phyloP scores from a whole-genome alignment of 164 flowering plant genomes.

The Magnolia officinalis region DNA sequence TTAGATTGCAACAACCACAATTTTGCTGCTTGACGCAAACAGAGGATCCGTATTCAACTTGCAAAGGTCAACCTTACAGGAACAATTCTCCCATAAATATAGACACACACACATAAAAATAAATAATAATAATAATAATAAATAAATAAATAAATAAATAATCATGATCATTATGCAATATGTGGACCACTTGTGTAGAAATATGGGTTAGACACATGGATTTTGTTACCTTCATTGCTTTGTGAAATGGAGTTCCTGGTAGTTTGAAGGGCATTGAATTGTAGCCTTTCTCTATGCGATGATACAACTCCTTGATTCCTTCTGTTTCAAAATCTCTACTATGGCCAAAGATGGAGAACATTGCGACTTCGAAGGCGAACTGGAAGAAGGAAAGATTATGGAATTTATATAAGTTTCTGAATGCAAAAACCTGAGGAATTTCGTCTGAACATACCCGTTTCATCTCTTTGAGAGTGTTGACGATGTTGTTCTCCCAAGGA shows the following conservation, averaged over 20 bases:
- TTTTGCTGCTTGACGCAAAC: no score
- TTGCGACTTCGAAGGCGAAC: constrained; percentile 83
- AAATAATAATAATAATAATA: no score
- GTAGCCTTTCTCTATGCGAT: constrained; percentile 68
- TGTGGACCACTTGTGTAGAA: not conserved
- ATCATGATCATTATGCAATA: no score
- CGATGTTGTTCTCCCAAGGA: constrained; percentile 43
- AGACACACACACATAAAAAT: no score
- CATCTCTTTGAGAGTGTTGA: constrained; percentile 47
- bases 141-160: no score
- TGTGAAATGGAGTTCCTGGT: constrained; percentile 66
- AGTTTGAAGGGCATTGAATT: constrained; percentile 83
- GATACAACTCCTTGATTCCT: constrained; percentile 50
- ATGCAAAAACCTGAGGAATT: not conserved
- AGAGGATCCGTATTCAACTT: no score
- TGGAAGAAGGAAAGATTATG: constrained; percentile 12
- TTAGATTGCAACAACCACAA: no score
- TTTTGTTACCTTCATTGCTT: constrained; percentile 62
- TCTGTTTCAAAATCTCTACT: constrained; percentile 35
- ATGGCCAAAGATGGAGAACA: constrained; percentile 59
- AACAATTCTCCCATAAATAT: no score
- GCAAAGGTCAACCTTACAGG: no score
- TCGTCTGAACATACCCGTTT: constrained; percentile 44
- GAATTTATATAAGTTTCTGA: not conserved
- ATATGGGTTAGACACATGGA: not conserved